phyloP scores from a whole-genome alignment of 108 stramenopile genomes.

The Thalassiosira profunda region DNA sequence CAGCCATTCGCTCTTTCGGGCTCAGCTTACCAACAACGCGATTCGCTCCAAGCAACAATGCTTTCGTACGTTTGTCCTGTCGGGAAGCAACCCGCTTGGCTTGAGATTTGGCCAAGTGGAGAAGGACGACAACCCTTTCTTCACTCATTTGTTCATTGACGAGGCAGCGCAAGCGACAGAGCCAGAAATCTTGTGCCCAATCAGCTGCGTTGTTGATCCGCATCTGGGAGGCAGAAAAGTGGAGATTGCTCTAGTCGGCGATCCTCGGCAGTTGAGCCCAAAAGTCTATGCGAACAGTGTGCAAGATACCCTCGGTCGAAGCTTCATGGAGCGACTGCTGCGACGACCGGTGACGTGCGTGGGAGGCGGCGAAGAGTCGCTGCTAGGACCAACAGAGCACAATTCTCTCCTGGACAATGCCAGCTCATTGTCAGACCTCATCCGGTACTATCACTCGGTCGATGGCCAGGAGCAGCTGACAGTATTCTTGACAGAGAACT shows the following conservation, averaged over 20 bases:
- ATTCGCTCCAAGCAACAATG: conserved; percentile 53
- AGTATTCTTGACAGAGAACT: conserved; percentile 64
- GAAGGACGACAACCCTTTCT: conserved; percentile 54
- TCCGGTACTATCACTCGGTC: conserved; percentile 48
- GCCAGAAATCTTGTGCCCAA: conserved; percentile 66
- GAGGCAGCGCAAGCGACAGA: conserved; percentile 87
- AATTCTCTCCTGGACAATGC: conserved; percentile 7
- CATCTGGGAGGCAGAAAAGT: conserved; percentile 49
- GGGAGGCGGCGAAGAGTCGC: conserved; percentile 56
- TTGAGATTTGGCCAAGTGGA: conserved; percentile 13
- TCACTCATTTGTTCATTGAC: conserved; percentile 80
- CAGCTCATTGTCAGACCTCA: conserved; percentile 51
- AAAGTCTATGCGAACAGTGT: conserved; percentile 45
- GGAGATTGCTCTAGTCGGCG: conserved; percentile 72
- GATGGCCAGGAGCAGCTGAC: conserved; percentile 52
- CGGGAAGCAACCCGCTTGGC: conserved; percentile 17
- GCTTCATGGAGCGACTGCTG: conserved; percentile 72
- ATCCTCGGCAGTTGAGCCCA: conserved; percentile 54
- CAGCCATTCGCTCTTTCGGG: conserved; percentile 62
- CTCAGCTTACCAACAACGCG: conserved; percentile 65
- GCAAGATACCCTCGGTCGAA: conserved; percentile 42
- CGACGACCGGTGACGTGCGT: conserved; percentile 57
- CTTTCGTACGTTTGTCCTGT: conserved; percentile 26
- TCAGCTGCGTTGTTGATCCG: conserved; percentile 76
- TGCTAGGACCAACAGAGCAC: conserved; percentile 54